Evolutionary conservation across 2,329 filamentous ascomycete genomes (phyloP), one percentile per base, ranked within the genome.

Genomic region (Botrytis byssoidea): DNA sequence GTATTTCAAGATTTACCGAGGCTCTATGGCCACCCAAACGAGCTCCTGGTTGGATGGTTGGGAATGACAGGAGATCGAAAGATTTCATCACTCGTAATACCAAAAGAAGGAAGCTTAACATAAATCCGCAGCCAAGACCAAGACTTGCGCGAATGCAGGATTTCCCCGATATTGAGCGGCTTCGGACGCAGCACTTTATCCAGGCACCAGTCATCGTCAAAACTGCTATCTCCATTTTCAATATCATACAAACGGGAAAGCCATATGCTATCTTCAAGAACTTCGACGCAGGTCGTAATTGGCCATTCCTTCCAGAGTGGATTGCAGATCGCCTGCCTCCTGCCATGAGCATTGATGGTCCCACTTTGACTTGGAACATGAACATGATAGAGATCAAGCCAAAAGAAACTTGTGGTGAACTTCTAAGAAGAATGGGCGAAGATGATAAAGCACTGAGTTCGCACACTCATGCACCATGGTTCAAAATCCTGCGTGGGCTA

Each of bases 231-330:
- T 42, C 35, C 14, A 14, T 63, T 32, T 35, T 71, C 46, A 71
- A 64, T 8, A 6, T 65, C 25, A 37, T 65, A 32, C 37, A 51
- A 51, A 71, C 60, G 10, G 46, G 46, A 8, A 35, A 64, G n/a
- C 16, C 16, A n/a, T 22, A 57, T 55, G 70, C 70, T 7, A 35
- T 71, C 22, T 65, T 42, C 22, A 32, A n/a, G 14, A 42, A 35
- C 40, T 42, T 40, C 18, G 70, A 71, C 22, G n/a, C 59, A 29
- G 44, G 40, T 57, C 70, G 59, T 12, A 51, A 22, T 4, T 71
- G 70, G 70, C 70, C 70, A 25, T 61, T 61, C 22, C 55, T 65
- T 29, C 18, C 35, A n/a, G 70, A 63, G 60, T 64, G 46, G 32
- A 55, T 42, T n/a, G 29, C 46, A 65, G 46, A 65, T n/a, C 35